phyloP scores from a whole-genome alignment of 768 basidiomycete species.

The Lactarius tabidus region DNA sequence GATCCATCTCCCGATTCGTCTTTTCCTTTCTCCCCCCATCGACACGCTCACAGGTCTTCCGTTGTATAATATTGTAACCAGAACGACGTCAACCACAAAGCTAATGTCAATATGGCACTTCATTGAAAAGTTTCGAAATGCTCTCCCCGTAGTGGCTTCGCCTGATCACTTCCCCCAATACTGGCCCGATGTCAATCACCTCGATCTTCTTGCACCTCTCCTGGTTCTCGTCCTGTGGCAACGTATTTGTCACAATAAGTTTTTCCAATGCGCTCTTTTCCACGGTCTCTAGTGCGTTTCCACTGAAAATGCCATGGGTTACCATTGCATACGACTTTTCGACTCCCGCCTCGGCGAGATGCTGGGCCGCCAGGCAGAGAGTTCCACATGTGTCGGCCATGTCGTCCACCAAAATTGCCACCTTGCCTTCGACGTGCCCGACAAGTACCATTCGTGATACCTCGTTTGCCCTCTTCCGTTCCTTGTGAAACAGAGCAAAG shows the following conservation, averaged over 20 bases:
- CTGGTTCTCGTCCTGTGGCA: constrained; percentile 82
- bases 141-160: constrained; percentile 97
- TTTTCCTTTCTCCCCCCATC: not conserved
- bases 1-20: constrained; percentile 6
- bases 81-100: constrained; percentile 1
- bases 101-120: constrained; percentile 71
- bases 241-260: constrained; percentile 96
- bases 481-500: constrained; percentile 99
- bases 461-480: constrained; percentile 94
- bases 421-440: constrained; percentile 87
- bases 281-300: constrained; percentile 75
- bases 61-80: not conserved
- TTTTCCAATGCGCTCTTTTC: constrained; percentile 77
- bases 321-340: constrained; percentile 85
- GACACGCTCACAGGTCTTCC: not conserved
- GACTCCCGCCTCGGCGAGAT: constrained; percentile 87
- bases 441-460: constrained; percentile 95
- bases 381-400: constrained; percentile 99
- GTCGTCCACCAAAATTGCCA: constrained; percentile 95
- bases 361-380: constrained; percentile 83
- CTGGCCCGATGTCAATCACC: constrained; percentile 91
- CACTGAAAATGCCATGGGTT: constrained; percentile 93
- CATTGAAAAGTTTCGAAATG: constrained; percentile 83
- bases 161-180: constrained; percentile 93
- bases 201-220: constrained; percentile 73